Conservation (phyloP, 306 rosid species). For the Alnus glutinosa region DNA sequence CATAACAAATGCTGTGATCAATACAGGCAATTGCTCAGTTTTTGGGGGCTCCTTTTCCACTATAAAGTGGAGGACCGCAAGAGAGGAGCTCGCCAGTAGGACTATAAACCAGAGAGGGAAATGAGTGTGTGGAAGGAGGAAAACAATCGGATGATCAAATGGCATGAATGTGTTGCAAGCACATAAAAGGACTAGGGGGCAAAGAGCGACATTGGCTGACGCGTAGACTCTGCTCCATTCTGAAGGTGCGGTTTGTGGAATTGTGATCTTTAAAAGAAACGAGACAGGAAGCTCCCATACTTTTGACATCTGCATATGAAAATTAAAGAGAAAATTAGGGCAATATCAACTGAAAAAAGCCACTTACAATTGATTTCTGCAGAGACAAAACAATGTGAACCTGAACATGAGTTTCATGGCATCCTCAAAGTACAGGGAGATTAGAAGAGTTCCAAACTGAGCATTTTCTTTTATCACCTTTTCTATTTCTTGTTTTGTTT, state of each 20-base stretch:
- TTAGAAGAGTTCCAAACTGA: background rate
- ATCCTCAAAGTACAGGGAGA: background rate
- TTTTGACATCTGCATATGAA: conserved; percentile 57
- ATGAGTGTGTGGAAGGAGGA: conserved; percentile 78
- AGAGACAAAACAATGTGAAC: background rate
- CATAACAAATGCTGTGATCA: conserved; percentile 82
- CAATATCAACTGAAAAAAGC: conserved; percentile 17
- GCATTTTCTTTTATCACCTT: background rate
- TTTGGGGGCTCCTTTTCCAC: conserved; percentile 84
- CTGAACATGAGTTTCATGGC: conserved; percentile 4
- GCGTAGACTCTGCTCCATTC: conserved; percentile 83
- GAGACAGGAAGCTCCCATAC: conserved; percentile 71
- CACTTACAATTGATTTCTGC: background rate
- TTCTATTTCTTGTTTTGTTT: background rate
- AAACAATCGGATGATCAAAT: conserved; percentile 65
- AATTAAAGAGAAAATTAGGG: conserved; percentile 24
- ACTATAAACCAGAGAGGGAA: conserved; percentile 86
- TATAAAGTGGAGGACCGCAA: conserved; percentile 70
- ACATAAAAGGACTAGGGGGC: conserved; percentile 76
- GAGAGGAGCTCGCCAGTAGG: conserved; percentile 67
- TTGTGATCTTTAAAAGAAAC: conserved; percentile 71
- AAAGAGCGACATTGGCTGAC: conserved; percentile 81
- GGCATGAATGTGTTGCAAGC: conserved; percentile 75
- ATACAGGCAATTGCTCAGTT: conserved; percentile 70
- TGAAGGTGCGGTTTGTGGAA: conserved; percentile 73